Percentiles rank a stretch among this genome's conserved stretches.
Evolutionary conservation across 176 grass and related monocot genomes (phyloP).

Genomic region (Panicum miliaceum): DNA sequence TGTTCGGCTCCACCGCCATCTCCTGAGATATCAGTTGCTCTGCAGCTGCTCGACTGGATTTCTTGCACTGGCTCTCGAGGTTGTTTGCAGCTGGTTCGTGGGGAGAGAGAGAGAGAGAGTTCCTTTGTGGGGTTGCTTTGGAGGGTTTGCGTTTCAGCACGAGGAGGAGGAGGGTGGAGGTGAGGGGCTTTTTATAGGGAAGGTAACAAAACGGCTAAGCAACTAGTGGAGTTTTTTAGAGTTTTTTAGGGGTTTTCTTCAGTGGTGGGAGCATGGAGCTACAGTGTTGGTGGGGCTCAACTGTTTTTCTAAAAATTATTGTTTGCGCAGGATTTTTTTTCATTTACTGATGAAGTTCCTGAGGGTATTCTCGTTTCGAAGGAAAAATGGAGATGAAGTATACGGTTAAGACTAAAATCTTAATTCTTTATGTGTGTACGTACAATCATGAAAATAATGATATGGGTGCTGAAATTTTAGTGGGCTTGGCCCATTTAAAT

Average conservation of each 20-base stretch:
- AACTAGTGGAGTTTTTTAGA: conserved; percentile 16
- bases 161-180: conserved; percentile 23
- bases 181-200: conserved; percentile 58
- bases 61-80: neutral
- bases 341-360: neutral
- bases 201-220: conserved; percentile 25
- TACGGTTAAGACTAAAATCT: too few relatives aligned
- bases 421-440: too few relatives aligned
- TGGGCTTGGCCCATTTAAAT: too few relatives aligned
- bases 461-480: too few relatives aligned
- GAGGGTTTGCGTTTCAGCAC: conserved; percentile 27
- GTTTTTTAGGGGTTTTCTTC: conserved; percentile 27
- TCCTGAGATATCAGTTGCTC: neutral
- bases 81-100: neutral
- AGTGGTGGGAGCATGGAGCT: conserved; percentile 37
- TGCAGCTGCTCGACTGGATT: neutral
- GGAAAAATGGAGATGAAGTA: neutral
- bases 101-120: conserved; percentile 7
- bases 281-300: neutral
- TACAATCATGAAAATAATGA: too few relatives aligned
- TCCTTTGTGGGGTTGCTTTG: conserved; percentile 27
- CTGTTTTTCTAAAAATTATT: neutral
- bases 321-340: neutral
- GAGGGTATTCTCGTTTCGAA: too few relatives aligned
- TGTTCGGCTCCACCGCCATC: conserved; percentile 37